Evolutionary conservation across 1,139 yeast genomes (phyloP).

Genomic region (Pichia sp.): DNA sequence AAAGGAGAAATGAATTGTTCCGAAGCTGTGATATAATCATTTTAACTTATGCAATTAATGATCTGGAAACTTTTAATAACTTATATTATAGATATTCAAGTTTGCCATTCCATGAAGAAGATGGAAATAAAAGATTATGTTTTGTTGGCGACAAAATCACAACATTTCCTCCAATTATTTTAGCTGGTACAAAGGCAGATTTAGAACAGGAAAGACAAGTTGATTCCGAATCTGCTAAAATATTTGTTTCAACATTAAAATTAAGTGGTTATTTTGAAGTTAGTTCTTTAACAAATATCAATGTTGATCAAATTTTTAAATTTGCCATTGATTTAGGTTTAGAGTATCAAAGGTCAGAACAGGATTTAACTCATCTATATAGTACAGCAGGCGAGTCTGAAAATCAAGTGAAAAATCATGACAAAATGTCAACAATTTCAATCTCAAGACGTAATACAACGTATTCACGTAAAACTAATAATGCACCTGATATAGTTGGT

Average conservation of each 20-base stretch:
- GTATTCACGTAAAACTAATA: not conserved
- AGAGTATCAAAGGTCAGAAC: slow-evolving; percentile 8
- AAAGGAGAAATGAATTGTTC: slow-evolving; percentile 36
- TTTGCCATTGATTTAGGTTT: slow-evolving; percentile 35
- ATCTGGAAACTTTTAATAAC: slow-evolving; percentile 22
- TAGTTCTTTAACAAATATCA: slow-evolving; percentile 45
- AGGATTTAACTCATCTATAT: slow-evolving; percentile 13
- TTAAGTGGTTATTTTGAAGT: slow-evolving; percentile 44
- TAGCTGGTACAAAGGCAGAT: slow-evolving; percentile 33
- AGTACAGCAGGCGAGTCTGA: slow-evolving; percentile 10
- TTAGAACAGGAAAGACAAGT: slow-evolving; percentile 39
- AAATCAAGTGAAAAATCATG: not conserved
- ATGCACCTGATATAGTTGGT: not conserved
- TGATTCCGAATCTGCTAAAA: slow-evolving; percentile 31
- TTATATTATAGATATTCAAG: slow-evolving; percentile 10
- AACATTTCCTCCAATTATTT: slow-evolving; percentile 21
- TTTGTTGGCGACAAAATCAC: slow-evolving; percentile 5
- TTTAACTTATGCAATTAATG: slow-evolving; percentile 45
- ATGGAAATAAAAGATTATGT: slow-evolving; percentile 5
- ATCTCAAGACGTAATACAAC: not conserved
- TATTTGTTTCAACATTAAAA: slow-evolving; percentile 38
- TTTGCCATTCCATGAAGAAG: slow-evolving; percentile 14
- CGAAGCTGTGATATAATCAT: slow-evolving; percentile 43
- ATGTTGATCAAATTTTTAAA: slow-evolving; percentile 43
- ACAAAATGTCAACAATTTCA: not conserved